Conservation (phyloP, 176 grass and related monocot species). For the Oryza australiensis region DNA sequence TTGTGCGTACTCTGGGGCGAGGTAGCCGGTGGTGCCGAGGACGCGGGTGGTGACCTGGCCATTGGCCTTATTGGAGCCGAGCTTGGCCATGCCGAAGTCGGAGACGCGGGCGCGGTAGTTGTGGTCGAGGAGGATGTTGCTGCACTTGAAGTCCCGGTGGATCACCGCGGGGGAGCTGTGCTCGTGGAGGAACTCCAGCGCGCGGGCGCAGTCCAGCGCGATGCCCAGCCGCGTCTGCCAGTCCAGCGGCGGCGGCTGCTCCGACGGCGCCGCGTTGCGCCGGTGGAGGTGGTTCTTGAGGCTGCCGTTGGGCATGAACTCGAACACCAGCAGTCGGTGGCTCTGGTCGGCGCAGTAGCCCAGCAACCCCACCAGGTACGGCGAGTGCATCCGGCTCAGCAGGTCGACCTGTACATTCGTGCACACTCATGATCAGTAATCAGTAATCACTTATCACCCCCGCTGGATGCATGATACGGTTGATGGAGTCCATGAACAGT, state of each 20-base stretch:
- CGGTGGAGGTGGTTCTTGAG: slow-evolving; percentile 83
- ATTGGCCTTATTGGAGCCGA: slow-evolving; percentile 91
- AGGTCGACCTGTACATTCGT: slow-evolving; percentile 67
- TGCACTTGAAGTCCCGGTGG: slow-evolving; percentile 93
- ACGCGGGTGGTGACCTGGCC: slow-evolving; percentile 90
- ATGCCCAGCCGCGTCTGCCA: slow-evolving; percentile 83
- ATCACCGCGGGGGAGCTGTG: slow-evolving; percentile 76
- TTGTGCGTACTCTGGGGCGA: slow-evolving; percentile 68
- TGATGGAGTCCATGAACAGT: too few species aligned
- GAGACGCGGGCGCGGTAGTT: slow-evolving; percentile 77
- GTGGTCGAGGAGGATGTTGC: slow-evolving; percentile 82
- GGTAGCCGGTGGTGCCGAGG: slow-evolving; percentile 97
- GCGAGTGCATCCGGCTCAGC: slow-evolving; percentile 76
- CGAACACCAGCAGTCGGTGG: slow-evolving; percentile 90
- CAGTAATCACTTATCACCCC: too few species aligned
- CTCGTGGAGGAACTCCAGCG: slow-evolving; percentile 94
- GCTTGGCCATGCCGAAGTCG: slow-evolving; percentile 87
- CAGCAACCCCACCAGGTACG: slow-evolving; percentile 73
- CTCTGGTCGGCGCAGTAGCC: slow-evolving; percentile 96
- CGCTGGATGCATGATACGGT: too few species aligned
- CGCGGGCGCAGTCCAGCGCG: slow-evolving; percentile 85
- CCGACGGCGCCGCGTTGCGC: not conserved
- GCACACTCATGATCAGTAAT: not conserved
- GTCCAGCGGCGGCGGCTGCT: slow-evolving; percentile 47
- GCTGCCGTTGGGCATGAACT: slow-evolving; percentile 91